Percentiles rank a stretch among this genome's conserved stretches.
phyloP scores from a whole-genome alignment of 208 protist genomes.

The Trypanosoma grayi region DNA sequence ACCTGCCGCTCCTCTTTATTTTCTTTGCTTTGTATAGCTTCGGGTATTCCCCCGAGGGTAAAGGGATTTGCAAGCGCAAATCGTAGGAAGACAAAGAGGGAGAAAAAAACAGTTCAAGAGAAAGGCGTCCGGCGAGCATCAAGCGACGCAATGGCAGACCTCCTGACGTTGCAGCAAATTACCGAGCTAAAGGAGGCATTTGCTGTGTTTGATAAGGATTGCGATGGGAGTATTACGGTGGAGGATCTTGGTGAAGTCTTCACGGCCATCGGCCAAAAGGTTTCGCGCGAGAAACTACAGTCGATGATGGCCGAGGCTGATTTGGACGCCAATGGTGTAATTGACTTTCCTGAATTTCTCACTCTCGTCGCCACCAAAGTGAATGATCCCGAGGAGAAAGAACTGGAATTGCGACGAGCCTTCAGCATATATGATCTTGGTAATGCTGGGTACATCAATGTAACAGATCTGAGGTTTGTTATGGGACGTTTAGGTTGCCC shows the following conservation, averaged over 20 bases:
- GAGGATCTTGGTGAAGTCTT: constrained; percentile 99
- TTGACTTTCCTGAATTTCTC: constrained; percentile 98
- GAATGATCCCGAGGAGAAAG: constrained; percentile 90
- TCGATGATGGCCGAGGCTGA: constrained; percentile 97
- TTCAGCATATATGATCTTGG: constrained; percentile 95
- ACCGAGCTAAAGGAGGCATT: constrained; percentile 99
- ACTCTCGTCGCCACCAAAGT: constrained; percentile 86
- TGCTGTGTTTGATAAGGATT: constrained; percentile 99
- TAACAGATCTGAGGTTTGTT: constrained; percentile 87
- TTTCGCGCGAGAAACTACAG: constrained; percentile 90
- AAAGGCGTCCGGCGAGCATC: neutral
- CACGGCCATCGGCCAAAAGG: constrained; percentile 97
- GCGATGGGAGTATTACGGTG: constrained; percentile 98
- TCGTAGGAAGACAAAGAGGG: neutral
- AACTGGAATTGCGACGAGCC: constrained; percentile 89
- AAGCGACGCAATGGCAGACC: constrained; percentile 66
- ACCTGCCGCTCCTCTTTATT: no score
- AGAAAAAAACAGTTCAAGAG: constrained; percentile 7
- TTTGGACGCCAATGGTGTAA: constrained; percentile 96
- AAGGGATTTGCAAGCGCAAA: no score
- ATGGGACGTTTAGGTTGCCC: constrained; percentile 93
- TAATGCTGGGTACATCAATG: constrained; percentile 92
- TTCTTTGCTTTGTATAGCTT: neutral
- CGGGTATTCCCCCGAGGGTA: neutral
- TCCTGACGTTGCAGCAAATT: constrained; percentile 98